Base-by-base conservation (phyloP, 768 basidiomycete species). In the Pulveroboletus frians region DNA sequence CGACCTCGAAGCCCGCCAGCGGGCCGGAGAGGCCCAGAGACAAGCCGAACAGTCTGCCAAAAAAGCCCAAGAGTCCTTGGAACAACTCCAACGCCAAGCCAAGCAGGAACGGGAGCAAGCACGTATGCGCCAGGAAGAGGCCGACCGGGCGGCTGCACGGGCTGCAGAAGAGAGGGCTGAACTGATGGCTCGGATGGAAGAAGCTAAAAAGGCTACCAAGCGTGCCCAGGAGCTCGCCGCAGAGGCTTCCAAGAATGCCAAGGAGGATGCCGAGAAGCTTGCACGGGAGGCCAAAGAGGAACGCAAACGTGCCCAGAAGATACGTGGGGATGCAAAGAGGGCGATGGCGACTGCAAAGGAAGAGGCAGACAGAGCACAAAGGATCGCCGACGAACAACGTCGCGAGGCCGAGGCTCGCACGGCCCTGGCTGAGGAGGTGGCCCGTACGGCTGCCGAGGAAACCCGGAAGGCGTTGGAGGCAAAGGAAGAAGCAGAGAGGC, bases 401-500 rank as follows among this genome's bases (percentile, higher is more conserved):
- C 39, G 23, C 20, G 6, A 41, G 26, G 26, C 39, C 1, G 39
- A 27, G 39, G 26, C 26, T 8, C n/a, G 11, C 20, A 41, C 15
- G 26, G 26, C 26, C 17, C 23, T 40, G 2, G 61, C 52, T 1
- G 49, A 60, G 7, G 43, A 47, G 13, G 17, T 37, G 9, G 47
- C 47, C 4, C 48, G 50, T 15, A 23, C 35, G 2, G 62, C 62
- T 1, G 43, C 45, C 1, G 57, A 62, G 23, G 57, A 59, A n/a
- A 18, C 46, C 1, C n/a, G 8, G 30, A 49, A 35, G 6, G 59
- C 62, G 0, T 14, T 21, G 0, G 39, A 39, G 18, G 55, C 50
- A 1, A 52, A 46, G 41, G 23, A 49, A 26, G 60, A 65, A 1
- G 60, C 54, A 5, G 57, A 65, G 32, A 49, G 39, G 9, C 39